phyloP scores from a whole-genome alignment of 2,329 filamentous ascomycete genomes.

The Aspergillus sp. region DNA sequence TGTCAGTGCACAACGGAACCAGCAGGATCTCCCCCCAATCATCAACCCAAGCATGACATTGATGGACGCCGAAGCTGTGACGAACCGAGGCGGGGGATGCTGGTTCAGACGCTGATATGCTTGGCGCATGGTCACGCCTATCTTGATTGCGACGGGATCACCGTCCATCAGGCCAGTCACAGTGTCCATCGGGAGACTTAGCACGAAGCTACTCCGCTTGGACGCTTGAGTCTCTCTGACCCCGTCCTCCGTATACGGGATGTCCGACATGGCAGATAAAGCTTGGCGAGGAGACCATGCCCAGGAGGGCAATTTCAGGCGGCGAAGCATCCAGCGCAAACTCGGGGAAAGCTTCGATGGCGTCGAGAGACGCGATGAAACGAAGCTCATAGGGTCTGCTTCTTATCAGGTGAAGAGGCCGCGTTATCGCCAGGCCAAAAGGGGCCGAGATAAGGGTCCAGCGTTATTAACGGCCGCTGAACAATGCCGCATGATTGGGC shows the following conservation, averaged over 20 bases:
- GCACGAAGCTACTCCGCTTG: background rate
- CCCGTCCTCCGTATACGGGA: background rate
- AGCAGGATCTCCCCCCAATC: too few species aligned
- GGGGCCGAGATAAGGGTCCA: background rate
- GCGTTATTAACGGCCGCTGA: background rate
- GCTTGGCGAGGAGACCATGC: slow-evolving; percentile 4
- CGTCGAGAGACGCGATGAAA: background rate
- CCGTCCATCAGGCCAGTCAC: background rate
- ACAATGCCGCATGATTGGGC: too few species aligned
- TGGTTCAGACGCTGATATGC: slow-evolving; percentile 7
- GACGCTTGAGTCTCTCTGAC: background rate
- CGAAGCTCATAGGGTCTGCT: background rate
- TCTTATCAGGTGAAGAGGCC: background rate
- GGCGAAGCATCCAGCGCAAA: background rate
- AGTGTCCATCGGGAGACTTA: background rate
- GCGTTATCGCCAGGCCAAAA: background rate
- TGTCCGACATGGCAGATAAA: background rate
- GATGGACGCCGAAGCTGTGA: background rate
- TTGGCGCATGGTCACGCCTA: slow-evolving; percentile 12
- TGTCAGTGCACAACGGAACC: too few species aligned
- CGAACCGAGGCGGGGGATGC: slow-evolving; percentile 7
- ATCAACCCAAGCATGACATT: too few species aligned
- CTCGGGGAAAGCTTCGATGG: background rate
- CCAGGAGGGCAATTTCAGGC: slow-evolving; percentile 4
- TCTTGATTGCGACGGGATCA: background rate